Conservation (phyloP, 2,329 filamentous ascomycete genomes). For the Fusarium sp. region DNA sequence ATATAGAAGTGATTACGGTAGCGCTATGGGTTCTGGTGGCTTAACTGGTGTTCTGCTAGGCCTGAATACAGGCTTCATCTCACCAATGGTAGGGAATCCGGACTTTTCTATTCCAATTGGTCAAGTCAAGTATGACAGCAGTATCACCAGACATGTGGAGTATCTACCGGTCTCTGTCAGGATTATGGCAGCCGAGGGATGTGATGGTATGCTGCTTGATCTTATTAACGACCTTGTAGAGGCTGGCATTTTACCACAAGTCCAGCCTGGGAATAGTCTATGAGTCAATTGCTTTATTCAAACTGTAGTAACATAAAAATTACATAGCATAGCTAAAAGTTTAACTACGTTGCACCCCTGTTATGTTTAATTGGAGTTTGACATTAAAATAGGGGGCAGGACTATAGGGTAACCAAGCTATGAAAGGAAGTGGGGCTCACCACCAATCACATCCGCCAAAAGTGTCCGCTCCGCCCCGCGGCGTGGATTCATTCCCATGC, state of each 20-base stretch:
- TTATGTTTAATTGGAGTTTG: neutral
- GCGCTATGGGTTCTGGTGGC: neutral
- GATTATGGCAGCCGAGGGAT: neutral
- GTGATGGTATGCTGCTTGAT: neutral
- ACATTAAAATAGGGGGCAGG: neutral
- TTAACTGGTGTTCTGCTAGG: neutral
- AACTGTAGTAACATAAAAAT: neutral
- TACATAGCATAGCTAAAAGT: accelerated
- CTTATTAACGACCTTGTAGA: neutral
- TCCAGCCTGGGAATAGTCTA: neutral
- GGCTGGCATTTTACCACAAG: neutral
- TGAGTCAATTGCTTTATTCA: accelerated
- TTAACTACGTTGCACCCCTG: accelerated
- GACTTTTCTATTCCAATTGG: neutral
- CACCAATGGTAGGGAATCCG: neutral
- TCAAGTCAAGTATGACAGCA: neutral
- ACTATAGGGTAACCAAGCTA: neutral
- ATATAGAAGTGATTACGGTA: neutral
- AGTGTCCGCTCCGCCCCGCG: neutral
- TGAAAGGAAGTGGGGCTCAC: accelerated
- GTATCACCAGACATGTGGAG: neutral
- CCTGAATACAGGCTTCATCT: neutral
- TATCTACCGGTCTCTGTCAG: neutral
- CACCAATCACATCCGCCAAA: neutral
- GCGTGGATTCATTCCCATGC: neutral